Percentiles rank a stretch among this genome's conserved stretches.
Evolutionary conservation across 192 early-diverging fungal species (phyloP).

Genomic region (Diversispora eburnea): DNA sequence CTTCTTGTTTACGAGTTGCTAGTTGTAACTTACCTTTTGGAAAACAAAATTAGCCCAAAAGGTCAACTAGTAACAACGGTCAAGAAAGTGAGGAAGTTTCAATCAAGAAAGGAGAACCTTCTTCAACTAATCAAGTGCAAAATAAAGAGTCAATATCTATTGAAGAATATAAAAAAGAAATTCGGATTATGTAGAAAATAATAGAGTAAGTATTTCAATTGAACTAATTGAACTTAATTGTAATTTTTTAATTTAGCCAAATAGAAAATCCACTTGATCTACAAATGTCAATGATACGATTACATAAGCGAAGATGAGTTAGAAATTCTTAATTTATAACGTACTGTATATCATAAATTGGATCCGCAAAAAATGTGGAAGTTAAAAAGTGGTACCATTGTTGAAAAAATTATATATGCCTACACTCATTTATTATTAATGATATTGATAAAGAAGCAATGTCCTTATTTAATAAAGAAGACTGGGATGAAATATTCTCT

Average conservation of each 20-base stretch:
- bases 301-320: conserved; percentile 8
- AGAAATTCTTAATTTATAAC: neutral
- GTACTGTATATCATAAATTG: neutral
- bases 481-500: conserved; percentile 2
- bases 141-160: too few species aligned
- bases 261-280: neutral
- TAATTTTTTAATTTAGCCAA: neutral
- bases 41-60: too few species aligned
- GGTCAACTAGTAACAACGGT: too few species aligned
- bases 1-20: too few species aligned
- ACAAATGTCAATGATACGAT: neutral
- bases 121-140: too few species aligned
- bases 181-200: too few species aligned
- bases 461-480: conserved; percentile 5
- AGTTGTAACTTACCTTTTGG: too few species aligned
- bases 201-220: too few species aligned
- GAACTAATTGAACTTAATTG: too few species aligned
- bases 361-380: conserved; percentile 6
- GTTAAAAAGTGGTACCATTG: conserved; percentile 1
- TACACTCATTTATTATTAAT: conserved; percentile 20
- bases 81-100: too few species aligned
- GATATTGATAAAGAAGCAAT: conserved; percentile 1
- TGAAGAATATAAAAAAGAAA: too few species aligned
- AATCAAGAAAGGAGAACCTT: too few species aligned
- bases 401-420: conserved; percentile 15